These are phyloP conservation scores for Boletus huronensis DNA, from an alignment of 768 basidiomycete species.

Conservation along the genomic window DNA sequence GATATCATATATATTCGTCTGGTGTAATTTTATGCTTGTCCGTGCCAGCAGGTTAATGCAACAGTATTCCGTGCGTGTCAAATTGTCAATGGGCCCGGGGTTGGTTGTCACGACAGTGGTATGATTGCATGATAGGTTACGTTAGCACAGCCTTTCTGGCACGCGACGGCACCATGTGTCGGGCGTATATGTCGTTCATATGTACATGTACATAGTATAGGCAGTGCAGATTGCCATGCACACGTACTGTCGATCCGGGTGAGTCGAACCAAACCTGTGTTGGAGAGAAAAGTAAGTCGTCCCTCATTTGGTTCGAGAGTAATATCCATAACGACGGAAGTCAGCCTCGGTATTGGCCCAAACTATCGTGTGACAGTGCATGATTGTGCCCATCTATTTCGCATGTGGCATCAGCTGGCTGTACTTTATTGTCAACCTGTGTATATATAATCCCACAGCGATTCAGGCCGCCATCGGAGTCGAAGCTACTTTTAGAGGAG, in stretches of 20 bases:
- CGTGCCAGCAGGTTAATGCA: neutral
- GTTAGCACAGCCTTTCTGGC: neutral
- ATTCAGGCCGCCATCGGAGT: neutral
- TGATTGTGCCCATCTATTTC: too few species aligned
- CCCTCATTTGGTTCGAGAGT: neutral
- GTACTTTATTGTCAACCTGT: too few species aligned
- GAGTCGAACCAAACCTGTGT: neutral
- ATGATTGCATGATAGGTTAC: too few species aligned
- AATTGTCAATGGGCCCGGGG: neutral
- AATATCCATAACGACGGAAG: neutral
- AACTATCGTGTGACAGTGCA: neutral
- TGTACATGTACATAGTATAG: neutral
- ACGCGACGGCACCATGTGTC: neutral
- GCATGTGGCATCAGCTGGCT: neutral
- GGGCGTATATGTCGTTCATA: neutral
- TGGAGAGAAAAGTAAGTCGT: neutral
- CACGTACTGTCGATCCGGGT: neutral
- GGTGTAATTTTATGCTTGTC: neutral
- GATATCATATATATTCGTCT: neutral
- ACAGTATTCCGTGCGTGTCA: too few species aligned
- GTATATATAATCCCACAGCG: neutral
- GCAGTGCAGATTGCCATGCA: too few species aligned
- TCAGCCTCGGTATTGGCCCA: neutral
- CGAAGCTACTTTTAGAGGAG: neutral
- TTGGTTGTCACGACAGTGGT: too few species aligned